Base-by-base conservation (phyloP, 2,329 filamentous ascomycete species). In the Xylariaceae sp. region DNA sequence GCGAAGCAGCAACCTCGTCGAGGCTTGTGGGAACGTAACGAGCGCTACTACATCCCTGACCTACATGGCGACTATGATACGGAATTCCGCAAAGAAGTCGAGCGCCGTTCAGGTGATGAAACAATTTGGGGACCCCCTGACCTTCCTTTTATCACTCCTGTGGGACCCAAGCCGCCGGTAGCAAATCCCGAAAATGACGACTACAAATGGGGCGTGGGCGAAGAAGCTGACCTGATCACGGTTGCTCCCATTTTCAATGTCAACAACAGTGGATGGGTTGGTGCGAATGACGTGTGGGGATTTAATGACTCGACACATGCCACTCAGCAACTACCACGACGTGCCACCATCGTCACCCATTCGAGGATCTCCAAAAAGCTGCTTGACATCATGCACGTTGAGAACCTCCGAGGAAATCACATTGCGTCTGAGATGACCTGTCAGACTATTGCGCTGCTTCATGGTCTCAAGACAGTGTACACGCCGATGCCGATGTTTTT, bases 351-450 rank as follows among this genome's bases (percentile, higher is more conserved):
- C 54, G 81, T 89, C 47, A 89, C 86, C 0, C 84, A 88, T 49
- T 82, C 83, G 1, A 79, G 87, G 39, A 69, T 88, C 7, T 89
- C 85, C 13, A 84, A 81, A 58, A 76, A 75, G 19, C 71, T 91
- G 2, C 69, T 91, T 26, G 76, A 87, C 51, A 74, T 82, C 47
- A 90, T 90, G 85, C 85, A 91, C 57, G 74, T 79, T 26, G 87
- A 90, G 61, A 87, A 86, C 39, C 71, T 84, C 48, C 73, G 77
- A 12, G 83, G 85, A 48, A 84, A 85, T 54, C 85, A 89, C 57
- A 81, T 90, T 54, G 85, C 83, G 43, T 86, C 85, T 0, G 87
- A 91, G 60, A 89, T 91, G 85, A 85, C 82, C 45, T 80, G 85
- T 1, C 81, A 85, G 41, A 84, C 84, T 0, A 77, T 84, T 19